Evolutionary conservation across 495 filamentous ascomycete species (phyloP).

Genomic region (Letharia columbiana): DNA sequence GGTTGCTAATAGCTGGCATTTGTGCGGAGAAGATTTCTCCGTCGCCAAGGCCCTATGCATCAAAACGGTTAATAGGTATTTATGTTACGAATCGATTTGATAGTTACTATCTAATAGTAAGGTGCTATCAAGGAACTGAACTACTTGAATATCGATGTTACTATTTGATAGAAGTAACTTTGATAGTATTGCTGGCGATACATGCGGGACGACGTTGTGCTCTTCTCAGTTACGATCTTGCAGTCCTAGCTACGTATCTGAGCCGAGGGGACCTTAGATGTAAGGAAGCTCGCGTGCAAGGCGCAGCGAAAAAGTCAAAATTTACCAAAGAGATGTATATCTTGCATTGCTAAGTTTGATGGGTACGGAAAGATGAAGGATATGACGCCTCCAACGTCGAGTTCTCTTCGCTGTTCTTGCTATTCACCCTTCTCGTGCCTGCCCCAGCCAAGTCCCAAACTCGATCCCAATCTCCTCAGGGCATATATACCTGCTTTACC

Average conservation of each 20-base stretch:
- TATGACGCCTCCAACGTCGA: neutral
- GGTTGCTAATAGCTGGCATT: no score
- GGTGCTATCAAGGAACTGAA: no score
- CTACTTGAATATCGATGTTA: no score
- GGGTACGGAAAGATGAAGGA: neutral
- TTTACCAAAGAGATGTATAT: neutral
- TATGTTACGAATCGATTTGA: no score
- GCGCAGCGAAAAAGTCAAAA: neutral
- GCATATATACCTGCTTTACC: neutral
- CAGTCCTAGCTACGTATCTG: neutral
- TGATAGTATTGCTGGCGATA: no score
- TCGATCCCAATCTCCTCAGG: neutral
- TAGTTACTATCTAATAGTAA: no score
- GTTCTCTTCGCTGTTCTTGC: neutral
- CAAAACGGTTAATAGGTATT: no score
- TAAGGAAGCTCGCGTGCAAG: neutral
- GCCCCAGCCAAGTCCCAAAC: no score
- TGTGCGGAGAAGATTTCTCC: no score
- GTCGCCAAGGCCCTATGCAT: no score
- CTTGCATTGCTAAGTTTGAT: neutral
- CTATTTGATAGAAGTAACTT: no score
- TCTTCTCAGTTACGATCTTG: neutral
- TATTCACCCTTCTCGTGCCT: neutral
- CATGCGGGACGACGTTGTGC: no score
- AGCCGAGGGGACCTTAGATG: neutral